These are phyloP conservation scores for Trypethelium eluteriae DNA, from an alignment of 495 filamentous ascomycete species.

Conservation along the genomic window DNA sequence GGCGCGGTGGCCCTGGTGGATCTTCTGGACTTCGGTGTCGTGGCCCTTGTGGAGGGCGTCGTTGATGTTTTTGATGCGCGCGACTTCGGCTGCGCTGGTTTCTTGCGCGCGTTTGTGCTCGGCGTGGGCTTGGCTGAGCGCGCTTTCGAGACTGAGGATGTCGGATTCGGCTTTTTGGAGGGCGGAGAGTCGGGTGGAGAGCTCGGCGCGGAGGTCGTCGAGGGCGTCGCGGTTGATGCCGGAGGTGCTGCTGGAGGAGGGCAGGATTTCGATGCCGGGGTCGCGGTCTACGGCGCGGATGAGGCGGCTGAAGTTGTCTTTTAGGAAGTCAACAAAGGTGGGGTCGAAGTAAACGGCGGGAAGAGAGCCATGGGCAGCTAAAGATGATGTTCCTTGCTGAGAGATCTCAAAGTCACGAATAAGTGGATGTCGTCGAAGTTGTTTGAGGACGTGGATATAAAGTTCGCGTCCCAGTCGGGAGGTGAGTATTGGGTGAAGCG, in stretches of 20 bases:
- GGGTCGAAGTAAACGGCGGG: slow-evolving; percentile 82
- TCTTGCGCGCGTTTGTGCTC: slow-evolving; percentile 70
- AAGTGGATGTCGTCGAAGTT: slow-evolving; percentile 69
- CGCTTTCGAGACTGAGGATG: slow-evolving; percentile 56
- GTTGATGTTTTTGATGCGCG: slow-evolving; percentile 58
- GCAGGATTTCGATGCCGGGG: slow-evolving; percentile 72
- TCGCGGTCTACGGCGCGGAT: slow-evolving; percentile 84
- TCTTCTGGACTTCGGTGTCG: slow-evolving; percentile 45
- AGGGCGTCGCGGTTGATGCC: slow-evolving; percentile 43
- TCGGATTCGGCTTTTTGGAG: slow-evolving; percentile 62
- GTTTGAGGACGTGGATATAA: slow-evolving; percentile 78
- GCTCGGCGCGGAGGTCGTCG: slow-evolving; percentile 69
- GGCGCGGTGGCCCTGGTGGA: slow-evolving; percentile 26
- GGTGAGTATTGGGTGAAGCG: slow-evolving; percentile 71
- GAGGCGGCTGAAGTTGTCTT: slow-evolving; percentile 87
- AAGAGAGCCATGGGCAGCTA: slow-evolving; percentile 45
- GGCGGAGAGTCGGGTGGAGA: slow-evolving; percentile 62
- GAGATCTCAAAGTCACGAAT: slow-evolving; percentile 83
- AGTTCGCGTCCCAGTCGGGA: slow-evolving; percentile 76
- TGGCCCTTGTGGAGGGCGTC: slow-evolving; percentile 65
- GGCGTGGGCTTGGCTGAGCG: slow-evolving; percentile 67
- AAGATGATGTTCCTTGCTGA: slow-evolving; percentile 46
- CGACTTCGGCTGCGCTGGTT: slow-evolving; percentile 53
- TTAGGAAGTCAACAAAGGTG: slow-evolving; percentile 86
- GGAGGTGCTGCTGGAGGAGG: slow-evolving; percentile 37